phyloP scores from a whole-genome alignment of 164 flowering plant species.

The Liquidambar formosana region DNA sequence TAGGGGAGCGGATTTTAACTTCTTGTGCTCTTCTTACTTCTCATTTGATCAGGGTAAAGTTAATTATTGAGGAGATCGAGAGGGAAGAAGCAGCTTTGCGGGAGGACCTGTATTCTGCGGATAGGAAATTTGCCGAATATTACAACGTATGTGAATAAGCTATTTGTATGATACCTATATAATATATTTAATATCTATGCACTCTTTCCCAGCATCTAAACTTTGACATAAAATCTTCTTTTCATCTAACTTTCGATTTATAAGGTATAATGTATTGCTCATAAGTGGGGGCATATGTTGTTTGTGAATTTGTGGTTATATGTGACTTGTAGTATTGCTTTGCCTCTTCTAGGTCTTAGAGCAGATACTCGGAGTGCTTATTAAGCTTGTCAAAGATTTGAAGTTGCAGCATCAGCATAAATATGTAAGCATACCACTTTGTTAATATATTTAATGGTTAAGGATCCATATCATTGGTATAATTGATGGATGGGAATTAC shows the following conservation, averaged over 20 bases:
- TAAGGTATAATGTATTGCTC: not conserved
- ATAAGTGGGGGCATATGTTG: not conserved
- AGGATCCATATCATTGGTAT: slow-evolving; percentile 2
- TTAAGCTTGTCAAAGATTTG: slow-evolving; percentile 95
- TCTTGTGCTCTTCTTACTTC: slow-evolving; percentile 3
- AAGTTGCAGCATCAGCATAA: slow-evolving; percentile 93
- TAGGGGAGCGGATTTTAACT: not conserved
- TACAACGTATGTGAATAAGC: slow-evolving; percentile 58
- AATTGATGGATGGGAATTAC: too few relatives aligned
- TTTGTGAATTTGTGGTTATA: not conserved
- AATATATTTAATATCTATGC: too few relatives aligned
- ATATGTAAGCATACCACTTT: slow-evolving; percentile 58
- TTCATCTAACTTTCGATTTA: not conserved
- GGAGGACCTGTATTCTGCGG: slow-evolving; percentile 91
- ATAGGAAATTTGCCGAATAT: slow-evolving; percentile 92
- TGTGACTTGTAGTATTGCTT: slow-evolving; percentile 5
- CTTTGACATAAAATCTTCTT: not conserved
- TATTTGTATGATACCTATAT: not conserved
- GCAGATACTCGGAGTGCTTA: slow-evolving; percentile 91
- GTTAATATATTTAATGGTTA: slow-evolving; percentile 1
- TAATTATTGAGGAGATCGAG: slow-evolving; percentile 88
- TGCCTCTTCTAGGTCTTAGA: slow-evolving; percentile 73
- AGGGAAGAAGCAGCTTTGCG: slow-evolving; percentile 80
- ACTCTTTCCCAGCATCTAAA: not conserved
- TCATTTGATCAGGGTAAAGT: slow-evolving; percentile 61